Percentiles rank a stretch among this genome's conserved stretches.
Evolutionary conservation across 306 rosid species (phyloP).

Genomic region (Oemleria cerasiformis): DNA sequence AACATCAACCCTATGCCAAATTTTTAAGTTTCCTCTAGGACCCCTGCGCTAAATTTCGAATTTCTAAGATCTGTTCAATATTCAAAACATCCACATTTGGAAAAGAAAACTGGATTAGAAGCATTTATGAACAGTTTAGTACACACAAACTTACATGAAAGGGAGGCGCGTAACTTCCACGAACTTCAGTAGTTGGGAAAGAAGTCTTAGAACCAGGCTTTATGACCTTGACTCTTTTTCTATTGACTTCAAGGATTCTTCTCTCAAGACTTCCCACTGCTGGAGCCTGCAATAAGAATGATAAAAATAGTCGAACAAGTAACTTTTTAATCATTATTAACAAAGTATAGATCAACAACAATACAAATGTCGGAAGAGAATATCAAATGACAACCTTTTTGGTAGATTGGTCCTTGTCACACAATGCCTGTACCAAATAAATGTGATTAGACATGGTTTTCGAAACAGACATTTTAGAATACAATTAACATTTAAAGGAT

Average conservation of each 20-base stretch:
- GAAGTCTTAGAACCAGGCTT: constrained; percentile 95
- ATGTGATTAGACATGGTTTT: constrained; percentile 9
- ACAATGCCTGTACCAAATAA: constrained; percentile 57
- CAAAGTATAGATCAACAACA: constrained; percentile 4
- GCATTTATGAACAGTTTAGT: neutral
- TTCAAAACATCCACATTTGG: neutral
- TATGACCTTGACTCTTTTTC: constrained; percentile 83
- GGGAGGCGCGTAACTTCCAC: constrained; percentile 92
- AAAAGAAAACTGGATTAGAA: neutral
- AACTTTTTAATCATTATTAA: constrained; percentile 8
- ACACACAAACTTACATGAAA: constrained; percentile 69
- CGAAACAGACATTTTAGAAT: neutral
- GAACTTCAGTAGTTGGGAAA: constrained; percentile 88
- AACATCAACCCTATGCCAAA: neutral
- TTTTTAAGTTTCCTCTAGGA: too few relatives aligned
- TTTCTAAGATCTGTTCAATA: neutral
- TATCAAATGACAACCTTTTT: constrained; percentile 59
- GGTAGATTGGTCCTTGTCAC: constrained; percentile 71
- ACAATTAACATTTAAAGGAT: neutral
- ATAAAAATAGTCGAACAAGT: constrained; percentile 1
- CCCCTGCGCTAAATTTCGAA: neutral
- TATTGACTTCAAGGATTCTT: constrained; percentile 78
- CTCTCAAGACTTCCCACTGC: constrained; percentile 71
- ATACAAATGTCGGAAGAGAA: constrained; percentile 15
- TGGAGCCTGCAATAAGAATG: constrained; percentile 51